Conservation (phyloP, 1,139 yeast species). For the Trichomonascaceae sp. region DNA sequence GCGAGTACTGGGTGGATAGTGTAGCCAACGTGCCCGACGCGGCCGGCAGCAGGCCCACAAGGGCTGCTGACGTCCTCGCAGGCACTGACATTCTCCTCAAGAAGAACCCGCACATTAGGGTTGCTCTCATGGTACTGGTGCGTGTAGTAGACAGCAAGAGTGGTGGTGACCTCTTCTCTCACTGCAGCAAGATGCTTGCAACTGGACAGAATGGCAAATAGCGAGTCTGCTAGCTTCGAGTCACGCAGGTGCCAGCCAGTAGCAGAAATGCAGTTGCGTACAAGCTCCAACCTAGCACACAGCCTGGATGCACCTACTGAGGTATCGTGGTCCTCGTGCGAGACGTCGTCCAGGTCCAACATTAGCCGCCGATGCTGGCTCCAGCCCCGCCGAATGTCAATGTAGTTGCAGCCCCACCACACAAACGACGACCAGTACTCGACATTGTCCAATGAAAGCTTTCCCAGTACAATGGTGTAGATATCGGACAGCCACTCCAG, state of each 20-base stretch:
- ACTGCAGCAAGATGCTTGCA: constrained; percentile 52
- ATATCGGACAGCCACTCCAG: not conserved
- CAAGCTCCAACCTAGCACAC: constrained; percentile 47
- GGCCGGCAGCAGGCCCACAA: not conserved
- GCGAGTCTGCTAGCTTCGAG: constrained; percentile 31
- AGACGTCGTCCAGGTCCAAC: constrained; percentile 1
- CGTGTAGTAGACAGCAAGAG: constrained; percentile 44
- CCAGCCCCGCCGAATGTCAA: constrained; percentile 50
- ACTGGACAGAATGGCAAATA: constrained; percentile 30
- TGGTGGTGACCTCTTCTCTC: constrained; percentile 56
- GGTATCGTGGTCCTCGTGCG: constrained; percentile 27
- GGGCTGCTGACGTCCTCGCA: no score
- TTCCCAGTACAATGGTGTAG: constrained; percentile 32
- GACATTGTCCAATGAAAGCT: constrained; percentile 35
- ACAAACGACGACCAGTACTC: constrained; percentile 68
- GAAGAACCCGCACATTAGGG: not conserved
- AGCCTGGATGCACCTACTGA: constrained; percentile 63
- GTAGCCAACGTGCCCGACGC: not conserved
- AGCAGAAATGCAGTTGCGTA: constrained; percentile 42
- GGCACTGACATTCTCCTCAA: not conserved
- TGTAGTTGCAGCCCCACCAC: constrained; percentile 29
- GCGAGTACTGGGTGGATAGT: not conserved
- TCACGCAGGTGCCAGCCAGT: constrained; percentile 49
- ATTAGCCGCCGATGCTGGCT: constrained; percentile 38
- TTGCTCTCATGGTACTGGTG: constrained; percentile 35